These are phyloP conservation scores for Pulveroboletus ravenelii DNA, from an alignment of 768 basidiomycete species.

Conservation along the genomic window DNA sequence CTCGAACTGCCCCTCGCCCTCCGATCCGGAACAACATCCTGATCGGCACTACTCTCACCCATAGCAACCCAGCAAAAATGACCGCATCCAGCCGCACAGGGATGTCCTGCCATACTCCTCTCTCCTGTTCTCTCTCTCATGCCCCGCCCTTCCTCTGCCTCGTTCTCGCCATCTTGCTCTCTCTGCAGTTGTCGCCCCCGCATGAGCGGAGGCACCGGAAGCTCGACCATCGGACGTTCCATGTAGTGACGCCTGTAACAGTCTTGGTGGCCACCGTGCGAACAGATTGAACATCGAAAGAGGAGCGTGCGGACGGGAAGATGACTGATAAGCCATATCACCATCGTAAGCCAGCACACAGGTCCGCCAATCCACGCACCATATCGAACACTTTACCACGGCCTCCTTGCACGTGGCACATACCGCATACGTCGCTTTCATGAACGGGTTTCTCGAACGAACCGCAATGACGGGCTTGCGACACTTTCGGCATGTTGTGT, in stretches of 20 bases:
- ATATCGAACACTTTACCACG: constrained; percentile 61
- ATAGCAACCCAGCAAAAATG: constrained; percentile 72
- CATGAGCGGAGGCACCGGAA: constrained; percentile 19
- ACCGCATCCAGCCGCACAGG: constrained; percentile 77
- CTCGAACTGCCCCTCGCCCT: not conserved
- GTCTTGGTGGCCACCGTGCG: constrained; percentile 76
- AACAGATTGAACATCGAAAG: constrained; percentile 72
- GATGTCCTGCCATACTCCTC: constrained; percentile 42
- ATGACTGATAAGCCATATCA: constrained; percentile 41
- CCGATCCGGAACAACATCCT: not conserved
- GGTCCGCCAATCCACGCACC: constrained; percentile 40
- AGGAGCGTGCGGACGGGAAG: constrained; percentile 68
- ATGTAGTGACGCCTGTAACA: constrained; percentile 72
- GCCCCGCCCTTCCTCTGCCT: constrained; percentile 8
- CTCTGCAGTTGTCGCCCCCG: constrained; percentile 25
- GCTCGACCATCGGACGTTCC: constrained; percentile 50
- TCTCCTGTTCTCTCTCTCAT: constrained; percentile 2
- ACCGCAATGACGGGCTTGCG: constrained; percentile 51
- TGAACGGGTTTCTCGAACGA: constrained; percentile 26
- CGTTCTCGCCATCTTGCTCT: constrained; percentile 13
- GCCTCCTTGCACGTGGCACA: constrained; percentile 53
- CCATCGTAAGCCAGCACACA: not conserved
- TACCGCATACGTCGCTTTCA: constrained; percentile 46
- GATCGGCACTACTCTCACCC: constrained; percentile 2
- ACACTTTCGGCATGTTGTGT: constrained; percentile 66